These are phyloP conservation scores for Yamadazyma pseudoaaseri DNA, from an alignment of 1,139 yeast genomes.

Conservation along the genomic window DNA sequence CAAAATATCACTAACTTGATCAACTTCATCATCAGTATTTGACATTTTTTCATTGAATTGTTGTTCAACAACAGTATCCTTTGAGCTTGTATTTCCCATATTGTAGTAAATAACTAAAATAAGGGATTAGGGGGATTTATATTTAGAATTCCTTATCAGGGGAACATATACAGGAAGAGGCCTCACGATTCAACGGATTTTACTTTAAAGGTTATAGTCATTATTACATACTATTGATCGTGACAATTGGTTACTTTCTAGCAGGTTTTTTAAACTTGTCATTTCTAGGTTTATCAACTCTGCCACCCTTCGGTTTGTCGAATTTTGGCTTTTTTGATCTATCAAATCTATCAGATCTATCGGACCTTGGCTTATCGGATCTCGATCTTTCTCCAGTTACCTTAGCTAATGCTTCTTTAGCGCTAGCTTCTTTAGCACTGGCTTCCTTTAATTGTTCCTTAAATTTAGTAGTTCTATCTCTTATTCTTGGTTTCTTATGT, in stretches of 20 bases:
- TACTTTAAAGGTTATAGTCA: background rate
- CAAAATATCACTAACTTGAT: conserved; percentile 3
- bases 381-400: no score
- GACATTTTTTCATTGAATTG: conserved; percentile 5
- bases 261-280: no score
- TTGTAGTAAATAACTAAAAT: background rate
- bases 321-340: no score
- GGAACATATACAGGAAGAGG: background rate
- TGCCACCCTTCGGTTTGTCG: no score
- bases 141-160: background rate
- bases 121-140: no score
- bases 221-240: no score
- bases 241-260: no score
- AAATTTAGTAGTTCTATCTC: conserved; percentile 64
- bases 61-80: background rate
- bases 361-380: no score
- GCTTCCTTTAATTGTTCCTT: conserved; percentile 29
- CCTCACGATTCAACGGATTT: background rate
- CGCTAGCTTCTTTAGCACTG: background rate
- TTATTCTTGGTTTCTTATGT: conserved; percentile 63
- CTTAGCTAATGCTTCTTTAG: no score
- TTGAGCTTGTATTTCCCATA: conserved; percentile 9
- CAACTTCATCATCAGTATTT: background rate
- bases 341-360: no score
- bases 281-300: no score